These are phyloP conservation scores for Penicillium goetzii DNA, from an alignment of 495 filamentous ascomycete species.

Conservation along the genomic window DNA sequence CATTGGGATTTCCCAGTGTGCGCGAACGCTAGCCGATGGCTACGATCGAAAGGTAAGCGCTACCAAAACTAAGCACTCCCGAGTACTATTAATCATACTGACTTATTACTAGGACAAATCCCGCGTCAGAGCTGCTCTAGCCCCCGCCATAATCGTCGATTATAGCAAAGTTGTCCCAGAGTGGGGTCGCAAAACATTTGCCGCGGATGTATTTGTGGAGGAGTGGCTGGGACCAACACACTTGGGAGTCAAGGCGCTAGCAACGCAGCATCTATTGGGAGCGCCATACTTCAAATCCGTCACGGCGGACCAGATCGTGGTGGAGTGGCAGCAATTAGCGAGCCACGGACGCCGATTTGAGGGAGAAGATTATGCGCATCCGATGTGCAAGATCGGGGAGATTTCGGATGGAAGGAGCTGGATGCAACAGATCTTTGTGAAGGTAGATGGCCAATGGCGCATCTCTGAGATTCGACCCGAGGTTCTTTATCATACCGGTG, in stretches of 20 bases:
- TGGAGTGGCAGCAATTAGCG: constrained; percentile 35
- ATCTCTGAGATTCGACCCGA: neutral
- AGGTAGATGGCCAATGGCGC: neutral
- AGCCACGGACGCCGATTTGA: constrained; percentile 26
- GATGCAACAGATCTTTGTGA: constrained; percentile 6
- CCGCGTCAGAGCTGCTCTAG: neutral
- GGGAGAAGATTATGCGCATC: constrained; percentile 7
- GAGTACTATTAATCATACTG: neutral
- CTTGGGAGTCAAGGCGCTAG: constrained; percentile 30
- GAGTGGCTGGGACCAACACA: constrained; percentile 29
- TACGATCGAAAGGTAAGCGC: constrained; percentile 32
- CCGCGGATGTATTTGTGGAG: constrained; percentile 24
- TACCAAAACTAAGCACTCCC: neutral
- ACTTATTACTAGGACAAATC: neutral
- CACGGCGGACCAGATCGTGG: constrained; percentile 27
- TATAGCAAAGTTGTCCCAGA: neutral
- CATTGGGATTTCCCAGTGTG: constrained; percentile 29
- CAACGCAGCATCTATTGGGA: constrained; percentile 35
- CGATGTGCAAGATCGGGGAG: neutral
- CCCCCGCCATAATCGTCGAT: neutral
- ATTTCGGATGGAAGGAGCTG: neutral
- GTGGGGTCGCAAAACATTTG: neutral
- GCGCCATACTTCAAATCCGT: constrained; percentile 34
- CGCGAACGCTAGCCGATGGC: constrained; percentile 30
- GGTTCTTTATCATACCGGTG: constrained; percentile 2